Percentiles rank a stretch among this genome's conserved stretches.
Evolutionary conservation across 108 stramenopile species (phyloP).

Genomic region (Cyclotella baltica): DNA sequence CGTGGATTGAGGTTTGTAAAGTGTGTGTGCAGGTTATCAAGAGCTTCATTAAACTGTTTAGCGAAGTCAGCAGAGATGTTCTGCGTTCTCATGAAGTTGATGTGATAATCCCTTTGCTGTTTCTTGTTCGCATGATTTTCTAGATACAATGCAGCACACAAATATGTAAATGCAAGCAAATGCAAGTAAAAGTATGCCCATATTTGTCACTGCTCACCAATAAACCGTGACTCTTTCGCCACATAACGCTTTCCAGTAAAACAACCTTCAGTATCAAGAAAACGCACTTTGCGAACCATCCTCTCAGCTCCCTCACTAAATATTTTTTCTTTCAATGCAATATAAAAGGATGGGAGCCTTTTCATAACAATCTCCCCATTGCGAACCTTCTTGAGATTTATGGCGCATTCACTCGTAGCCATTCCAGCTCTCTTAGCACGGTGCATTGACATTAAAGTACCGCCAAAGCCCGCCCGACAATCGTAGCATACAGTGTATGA

Average conservation of each 20-base stretch:
- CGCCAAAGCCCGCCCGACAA: neutral
- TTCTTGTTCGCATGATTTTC: constrained; percentile 14
- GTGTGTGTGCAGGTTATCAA: constrained; percentile 24
- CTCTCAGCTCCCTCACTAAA: constrained; percentile 73
- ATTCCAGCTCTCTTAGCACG: neutral
- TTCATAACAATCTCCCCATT: constrained; percentile 25
- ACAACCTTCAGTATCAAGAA: constrained; percentile 48
- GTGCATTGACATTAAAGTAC: neutral
- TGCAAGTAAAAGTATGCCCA: too few relatives aligned
- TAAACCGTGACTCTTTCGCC: constrained; percentile 66
- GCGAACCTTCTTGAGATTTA: neutral
- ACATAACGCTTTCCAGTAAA: constrained; percentile 57
- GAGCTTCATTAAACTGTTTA: constrained; percentile 50
- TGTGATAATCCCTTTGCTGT: constrained; percentile 39
- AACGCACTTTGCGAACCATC: constrained; percentile 54
- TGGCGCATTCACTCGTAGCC: constrained; percentile 13
- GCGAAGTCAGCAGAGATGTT: constrained; percentile 50
- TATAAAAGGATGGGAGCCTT: constrained; percentile 42
- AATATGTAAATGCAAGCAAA: constrained; percentile 2
- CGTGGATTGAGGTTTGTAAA: constrained; percentile 4
- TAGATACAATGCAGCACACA: neutral
- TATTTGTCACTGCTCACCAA: constrained; percentile 26
- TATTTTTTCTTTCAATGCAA: constrained; percentile 57
- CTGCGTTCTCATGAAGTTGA: constrained; percentile 61
- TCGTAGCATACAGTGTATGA: constrained; percentile 11